These are phyloP conservation scores for Emericellopsis terricola DNA, from an alignment of 495 filamentous ascomycete genomes.

Conservation along the genomic window DNA sequence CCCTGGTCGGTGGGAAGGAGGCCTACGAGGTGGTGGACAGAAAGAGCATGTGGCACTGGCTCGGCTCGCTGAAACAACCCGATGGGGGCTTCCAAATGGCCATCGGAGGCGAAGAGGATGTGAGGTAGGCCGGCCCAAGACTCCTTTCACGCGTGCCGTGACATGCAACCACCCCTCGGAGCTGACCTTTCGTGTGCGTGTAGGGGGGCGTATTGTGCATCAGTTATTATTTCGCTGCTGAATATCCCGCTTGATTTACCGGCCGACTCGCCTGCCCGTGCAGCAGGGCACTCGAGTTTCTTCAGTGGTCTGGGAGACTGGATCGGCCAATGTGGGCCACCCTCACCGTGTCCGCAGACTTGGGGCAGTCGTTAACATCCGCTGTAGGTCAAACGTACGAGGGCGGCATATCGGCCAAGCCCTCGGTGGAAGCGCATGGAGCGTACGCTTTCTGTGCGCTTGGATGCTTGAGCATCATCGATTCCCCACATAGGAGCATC, in stretches of 20 bases:
- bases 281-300: slow-evolving; percentile 31
- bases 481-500: slow-evolving; percentile 53
- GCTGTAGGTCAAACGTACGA: slow-evolving; percentile 74
- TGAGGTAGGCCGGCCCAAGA: slow-evolving; percentile 37
- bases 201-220: slow-evolving; percentile 79
- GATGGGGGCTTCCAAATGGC: slow-evolving; percentile 73
- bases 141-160: background rate
- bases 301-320: slow-evolving; percentile 57
- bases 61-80: slow-evolving; percentile 63
- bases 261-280: slow-evolving; percentile 33
- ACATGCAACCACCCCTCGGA: too few relatives aligned
- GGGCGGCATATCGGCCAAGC: slow-evolving; percentile 72
- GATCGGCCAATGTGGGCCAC: slow-evolving; percentile 54
- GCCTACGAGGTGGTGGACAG: slow-evolving; percentile 63
- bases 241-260: slow-evolving; percentile 66
- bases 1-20: slow-evolving; percentile 55
- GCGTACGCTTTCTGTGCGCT: slow-evolving; percentile 93
- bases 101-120: slow-evolving; percentile 74
- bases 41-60: slow-evolving; percentile 72
- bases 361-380: background rate
- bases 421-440: slow-evolving; percentile 80
- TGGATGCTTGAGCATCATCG: slow-evolving; percentile 69
- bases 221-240: slow-evolving; percentile 65
- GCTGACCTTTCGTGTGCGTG: slow-evolving; percentile 1
- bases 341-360: slow-evolving; percentile 3